Evolutionary conservation across 139 green algal genomes (phyloP).

Genomic region (Haematococcus sp.): DNA sequence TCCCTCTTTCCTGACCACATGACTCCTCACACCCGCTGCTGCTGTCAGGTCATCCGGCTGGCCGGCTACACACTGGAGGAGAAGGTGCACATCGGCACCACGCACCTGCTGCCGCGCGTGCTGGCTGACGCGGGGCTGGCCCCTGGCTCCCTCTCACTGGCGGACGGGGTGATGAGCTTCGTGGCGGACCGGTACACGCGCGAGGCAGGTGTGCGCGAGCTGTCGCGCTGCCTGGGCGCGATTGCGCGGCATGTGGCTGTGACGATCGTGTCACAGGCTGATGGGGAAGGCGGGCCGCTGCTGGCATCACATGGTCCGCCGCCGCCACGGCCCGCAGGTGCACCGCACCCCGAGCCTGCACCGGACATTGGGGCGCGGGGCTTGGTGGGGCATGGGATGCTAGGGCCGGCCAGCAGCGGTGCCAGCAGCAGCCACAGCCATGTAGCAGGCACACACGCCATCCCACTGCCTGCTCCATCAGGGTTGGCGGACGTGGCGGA

Average conservation of each 20-base stretch:
- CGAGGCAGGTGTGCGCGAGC: slow-evolving; percentile 71
- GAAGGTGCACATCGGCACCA: slow-evolving; percentile 76
- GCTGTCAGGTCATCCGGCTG: slow-evolving; percentile 43
- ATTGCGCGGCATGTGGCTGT: slow-evolving; percentile 69
- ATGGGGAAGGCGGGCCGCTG: neutral
- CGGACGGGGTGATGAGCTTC: slow-evolving; percentile 10
- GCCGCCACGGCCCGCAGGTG: too few species aligned
- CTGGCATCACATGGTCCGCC: too few species aligned
- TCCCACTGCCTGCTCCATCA: too few species aligned
- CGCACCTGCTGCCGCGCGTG: slow-evolving; percentile 72
- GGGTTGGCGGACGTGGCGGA: too few species aligned
- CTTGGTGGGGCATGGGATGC: too few species aligned
- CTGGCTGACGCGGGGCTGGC: slow-evolving; percentile 66
- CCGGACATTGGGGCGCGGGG: too few species aligned
- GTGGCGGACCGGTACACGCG: slow-evolving; percentile 63
- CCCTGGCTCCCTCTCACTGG: slow-evolving; percentile 17
- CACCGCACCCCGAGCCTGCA: too few species aligned
- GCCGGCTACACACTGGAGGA: slow-evolving; percentile 83
- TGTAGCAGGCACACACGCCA: too few species aligned
- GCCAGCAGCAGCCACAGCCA: too few species aligned
- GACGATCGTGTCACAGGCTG: slow-evolving; percentile 35
- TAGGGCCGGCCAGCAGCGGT: too few species aligned
- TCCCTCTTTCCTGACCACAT: too few species aligned
- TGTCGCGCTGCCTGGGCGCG: slow-evolving; percentile 60
- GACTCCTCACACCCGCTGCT: too few species aligned